Conservation (phyloP, 1,284 basidiomycete genomes). For the Hymenochaete sp. region DNA sequence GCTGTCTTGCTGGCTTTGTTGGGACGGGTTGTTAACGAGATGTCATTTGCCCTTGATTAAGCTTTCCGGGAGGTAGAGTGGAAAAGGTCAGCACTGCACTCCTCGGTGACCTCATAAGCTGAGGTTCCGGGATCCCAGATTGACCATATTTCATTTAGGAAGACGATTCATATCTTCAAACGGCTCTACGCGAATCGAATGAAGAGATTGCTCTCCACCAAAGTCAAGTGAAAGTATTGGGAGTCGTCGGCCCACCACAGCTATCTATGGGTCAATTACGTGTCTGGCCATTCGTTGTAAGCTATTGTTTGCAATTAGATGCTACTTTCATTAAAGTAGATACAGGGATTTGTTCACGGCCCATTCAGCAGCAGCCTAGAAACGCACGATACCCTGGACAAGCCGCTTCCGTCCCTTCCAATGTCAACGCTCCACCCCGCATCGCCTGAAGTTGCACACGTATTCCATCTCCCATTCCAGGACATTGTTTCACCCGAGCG, state of each 20-base stretch:
- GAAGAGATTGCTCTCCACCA: slow-evolving; percentile 64
- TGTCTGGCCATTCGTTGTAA: slow-evolving; percentile 70
- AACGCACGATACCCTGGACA: slow-evolving; percentile 26
- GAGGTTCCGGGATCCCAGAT: too few species aligned
- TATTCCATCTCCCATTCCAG: slow-evolving; percentile 62
- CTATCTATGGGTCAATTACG: slow-evolving; percentile 48
- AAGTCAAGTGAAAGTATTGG: slow-evolving; percentile 53
- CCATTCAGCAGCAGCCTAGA: slow-evolving; percentile 2
- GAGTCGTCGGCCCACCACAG: slow-evolving; percentile 54
- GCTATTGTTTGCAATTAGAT: slow-evolving; percentile 23
- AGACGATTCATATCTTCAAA: slow-evolving; percentile 43
- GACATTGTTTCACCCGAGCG: slow-evolving; percentile 39
- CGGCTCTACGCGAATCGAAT: slow-evolving; percentile 62
- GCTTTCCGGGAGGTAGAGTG: slow-evolving; percentile 72
- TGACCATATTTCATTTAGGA: slow-evolving; percentile 31
- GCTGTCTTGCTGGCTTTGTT: background rate
- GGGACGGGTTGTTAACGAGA: too few species aligned
- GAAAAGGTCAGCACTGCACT: slow-evolving; percentile 41
- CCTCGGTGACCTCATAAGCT: background rate
- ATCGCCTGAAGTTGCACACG: slow-evolving; percentile 59
- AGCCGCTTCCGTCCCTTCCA: slow-evolving; percentile 52
- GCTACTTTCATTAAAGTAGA: background rate
- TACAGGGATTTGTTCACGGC: slow-evolving; percentile 55
- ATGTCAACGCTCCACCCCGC: slow-evolving; percentile 40
- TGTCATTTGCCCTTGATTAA: slow-evolving; percentile 24